Conservation (phyloP, 805 yeast genomes). For the Lipomyces lipofer region DNA sequence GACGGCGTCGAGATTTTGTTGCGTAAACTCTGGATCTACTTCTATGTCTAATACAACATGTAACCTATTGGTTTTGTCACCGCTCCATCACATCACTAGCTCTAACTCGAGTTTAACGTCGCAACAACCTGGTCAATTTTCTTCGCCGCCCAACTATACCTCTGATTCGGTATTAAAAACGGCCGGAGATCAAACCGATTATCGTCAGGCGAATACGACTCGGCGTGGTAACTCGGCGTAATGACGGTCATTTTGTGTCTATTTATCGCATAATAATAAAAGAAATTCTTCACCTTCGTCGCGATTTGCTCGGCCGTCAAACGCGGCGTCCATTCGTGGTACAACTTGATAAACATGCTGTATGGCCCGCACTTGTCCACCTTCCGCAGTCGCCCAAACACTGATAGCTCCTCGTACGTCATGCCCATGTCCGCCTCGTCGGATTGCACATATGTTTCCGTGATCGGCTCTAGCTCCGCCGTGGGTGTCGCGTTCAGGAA, state of each 20-base stretch:
- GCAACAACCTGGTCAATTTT: slow-evolving; percentile 80
- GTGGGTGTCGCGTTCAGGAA: slow-evolving; percentile 94
- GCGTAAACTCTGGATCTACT: too few species aligned
- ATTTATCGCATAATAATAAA: slow-evolving; percentile 90
- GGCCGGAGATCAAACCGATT: slow-evolving; percentile 95
- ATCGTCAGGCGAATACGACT: slow-evolving; percentile 97
- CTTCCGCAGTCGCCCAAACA: slow-evolving; percentile 88
- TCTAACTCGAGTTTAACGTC: slow-evolving; percentile 42
- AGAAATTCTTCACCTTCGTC: slow-evolving; percentile 87
- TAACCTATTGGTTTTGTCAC: too few species aligned
- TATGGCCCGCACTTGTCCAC: slow-evolving; percentile 95
- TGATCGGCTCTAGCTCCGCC: slow-evolving; percentile 96
- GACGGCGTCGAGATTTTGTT: too few species aligned
- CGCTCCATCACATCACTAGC: too few species aligned
- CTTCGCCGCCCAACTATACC: slow-evolving; percentile 84
- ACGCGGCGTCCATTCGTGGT: slow-evolving; percentile 89
- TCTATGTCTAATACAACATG: too few species aligned
- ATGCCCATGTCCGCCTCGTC: slow-evolving; percentile 99
- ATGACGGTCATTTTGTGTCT: slow-evolving; percentile 97
- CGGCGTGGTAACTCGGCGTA: slow-evolving; percentile 97
- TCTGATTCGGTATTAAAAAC: slow-evolving; percentile 78
- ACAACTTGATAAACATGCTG: slow-evolving; percentile 84
- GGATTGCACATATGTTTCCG: slow-evolving; percentile 86
- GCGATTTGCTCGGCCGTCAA: slow-evolving; percentile 84
- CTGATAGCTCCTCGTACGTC: slow-evolving; percentile 89